Conservation (phyloP, 2,329 filamentous ascomycete genomes). For the Metarhizium album region DNA sequence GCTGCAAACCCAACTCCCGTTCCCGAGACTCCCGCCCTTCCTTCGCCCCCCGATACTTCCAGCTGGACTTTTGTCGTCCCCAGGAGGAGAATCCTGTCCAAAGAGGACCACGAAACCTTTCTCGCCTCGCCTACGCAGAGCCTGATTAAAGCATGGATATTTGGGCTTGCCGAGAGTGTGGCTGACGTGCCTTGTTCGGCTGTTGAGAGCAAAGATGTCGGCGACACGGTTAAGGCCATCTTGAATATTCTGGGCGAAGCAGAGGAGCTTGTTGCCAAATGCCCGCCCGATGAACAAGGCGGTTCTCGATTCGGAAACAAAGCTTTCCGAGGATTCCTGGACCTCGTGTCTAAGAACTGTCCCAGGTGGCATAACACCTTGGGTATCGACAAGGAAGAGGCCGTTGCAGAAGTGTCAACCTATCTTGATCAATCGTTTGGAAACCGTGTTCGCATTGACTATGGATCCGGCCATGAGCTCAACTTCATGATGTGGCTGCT, state of each 20-base stretch:
- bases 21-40: constrained; percentile 65
- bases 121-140: constrained; percentile 63
- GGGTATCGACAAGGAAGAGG: constrained; percentile 37
- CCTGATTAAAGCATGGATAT: constrained; percentile 75
- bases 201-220: constrained; percentile 43
- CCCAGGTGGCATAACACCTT: constrained; percentile 53
- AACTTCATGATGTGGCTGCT: constrained; percentile 96
- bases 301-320: constrained; percentile 94
- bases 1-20: constrained; percentile 49
- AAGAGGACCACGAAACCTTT: constrained; percentile 71
- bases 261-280: constrained; percentile 52
- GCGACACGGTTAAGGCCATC: constrained; percentile 51
- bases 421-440: constrained; percentile 82
- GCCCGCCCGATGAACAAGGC: constrained; percentile 74
- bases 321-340: constrained; percentile 73
- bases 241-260: constrained; percentile 60
- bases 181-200: constrained; percentile 57
- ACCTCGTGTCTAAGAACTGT: constrained; percentile 48
- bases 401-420: constrained; percentile 60
- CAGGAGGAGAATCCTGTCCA: constrained; percentile 69
- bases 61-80: constrained; percentile 55
- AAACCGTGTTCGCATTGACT: constrained; percentile 81
- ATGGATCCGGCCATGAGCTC: constrained; percentile 92
- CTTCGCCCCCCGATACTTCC: constrained; percentile 52
- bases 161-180: constrained; percentile 74